A percentile compares a stretch with the other conserved stretches of the same genome.
Conservation (phyloP, 345 rosid species). For the Cochlearia excelsa region DNA sequence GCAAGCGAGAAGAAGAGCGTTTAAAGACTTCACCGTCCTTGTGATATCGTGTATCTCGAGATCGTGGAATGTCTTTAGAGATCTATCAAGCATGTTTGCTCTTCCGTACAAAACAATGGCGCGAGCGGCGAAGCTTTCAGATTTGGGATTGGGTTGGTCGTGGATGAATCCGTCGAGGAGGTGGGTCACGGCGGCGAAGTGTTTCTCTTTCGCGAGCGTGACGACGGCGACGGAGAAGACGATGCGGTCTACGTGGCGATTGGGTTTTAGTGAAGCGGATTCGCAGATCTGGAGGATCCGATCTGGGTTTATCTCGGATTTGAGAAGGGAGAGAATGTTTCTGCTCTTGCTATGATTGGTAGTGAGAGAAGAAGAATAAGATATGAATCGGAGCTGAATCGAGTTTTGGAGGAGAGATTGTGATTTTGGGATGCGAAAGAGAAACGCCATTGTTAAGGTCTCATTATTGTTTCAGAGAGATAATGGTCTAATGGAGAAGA, state of each 20-base stretch:
- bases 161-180: constrained; percentile 57
- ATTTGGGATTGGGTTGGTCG: constrained; percentile 54
- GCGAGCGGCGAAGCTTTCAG: constrained; percentile 57
- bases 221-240: constrained; percentile 66
- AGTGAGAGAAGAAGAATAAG: constrained; percentile 39
- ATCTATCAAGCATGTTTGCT: constrained; percentile 69
- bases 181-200: constrained; percentile 45
- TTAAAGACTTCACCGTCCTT: constrained; percentile 57
- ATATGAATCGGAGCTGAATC: constrained; percentile 12
- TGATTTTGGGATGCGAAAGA: constrained; percentile 39
- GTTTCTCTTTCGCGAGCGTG: constrained; percentile 48
- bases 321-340: constrained; percentile 67
- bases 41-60: constrained; percentile 41
- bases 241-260: constrained; percentile 54
- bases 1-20: constrained; percentile 65
- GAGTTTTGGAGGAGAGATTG: constrained; percentile 19
- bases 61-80: constrained; percentile 51
- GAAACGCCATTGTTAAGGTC: constrained; percentile 41
- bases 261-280: constrained; percentile 61
- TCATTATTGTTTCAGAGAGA: constrained; percentile 21
- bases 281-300: constrained; percentile 76
- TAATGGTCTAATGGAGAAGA: constrained; percentile 12
- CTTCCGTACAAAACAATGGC: constrained; percentile 70
- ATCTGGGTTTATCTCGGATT: constrained; percentile 58
- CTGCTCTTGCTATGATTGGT: constrained; percentile 55